phyloP scores from a whole-genome alignment of 495 filamentous ascomycete species.

The Penicillium riverlandense region DNA sequence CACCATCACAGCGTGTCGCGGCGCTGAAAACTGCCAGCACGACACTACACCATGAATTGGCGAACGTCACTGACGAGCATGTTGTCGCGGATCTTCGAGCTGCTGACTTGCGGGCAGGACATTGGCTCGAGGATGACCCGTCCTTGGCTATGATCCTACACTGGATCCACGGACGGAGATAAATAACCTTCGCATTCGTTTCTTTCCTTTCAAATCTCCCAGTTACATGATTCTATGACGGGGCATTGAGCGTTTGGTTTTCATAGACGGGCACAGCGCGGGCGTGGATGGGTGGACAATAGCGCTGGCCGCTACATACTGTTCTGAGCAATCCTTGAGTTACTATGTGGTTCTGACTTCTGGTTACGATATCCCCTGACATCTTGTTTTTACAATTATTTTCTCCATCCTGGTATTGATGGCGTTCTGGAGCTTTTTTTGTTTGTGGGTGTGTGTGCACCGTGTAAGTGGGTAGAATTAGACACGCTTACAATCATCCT shows the following conservation, averaged over 20 bases:
- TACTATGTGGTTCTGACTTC: slow-evolving; percentile 8
- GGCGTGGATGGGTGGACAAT: not conserved
- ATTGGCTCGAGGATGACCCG: slow-evolving; percentile 72
- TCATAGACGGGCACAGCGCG: slow-evolving; percentile 11
- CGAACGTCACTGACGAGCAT: slow-evolving; percentile 57
- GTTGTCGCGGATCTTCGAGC: slow-evolving; percentile 57
- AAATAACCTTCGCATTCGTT: slow-evolving; percentile 1
- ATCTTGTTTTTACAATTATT: slow-evolving; percentile 9
- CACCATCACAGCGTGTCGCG: slow-evolving; percentile 48
- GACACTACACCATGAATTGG: slow-evolving; percentile 54
- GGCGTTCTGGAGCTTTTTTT: not conserved
- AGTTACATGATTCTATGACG: too few species aligned
- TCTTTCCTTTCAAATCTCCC: not conserved
- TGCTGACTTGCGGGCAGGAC: slow-evolving; percentile 58
- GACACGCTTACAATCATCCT: too few species aligned
- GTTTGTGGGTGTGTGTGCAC: not conserved
- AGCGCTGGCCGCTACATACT: too few species aligned
- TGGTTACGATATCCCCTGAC: slow-evolving; percentile 21
- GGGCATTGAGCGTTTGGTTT: not conserved
- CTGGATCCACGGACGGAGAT: slow-evolving; percentile 38
- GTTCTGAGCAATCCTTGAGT: slow-evolving; percentile 2
- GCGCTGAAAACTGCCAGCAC: slow-evolving; percentile 53
- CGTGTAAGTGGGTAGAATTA: not conserved
- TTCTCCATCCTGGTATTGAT: slow-evolving; percentile 2
- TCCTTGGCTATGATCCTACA: slow-evolving; percentile 32